phyloP scores from a whole-genome alignment of 192 early-diverging fungal species.

The Linnemannia hyalina region DNA sequence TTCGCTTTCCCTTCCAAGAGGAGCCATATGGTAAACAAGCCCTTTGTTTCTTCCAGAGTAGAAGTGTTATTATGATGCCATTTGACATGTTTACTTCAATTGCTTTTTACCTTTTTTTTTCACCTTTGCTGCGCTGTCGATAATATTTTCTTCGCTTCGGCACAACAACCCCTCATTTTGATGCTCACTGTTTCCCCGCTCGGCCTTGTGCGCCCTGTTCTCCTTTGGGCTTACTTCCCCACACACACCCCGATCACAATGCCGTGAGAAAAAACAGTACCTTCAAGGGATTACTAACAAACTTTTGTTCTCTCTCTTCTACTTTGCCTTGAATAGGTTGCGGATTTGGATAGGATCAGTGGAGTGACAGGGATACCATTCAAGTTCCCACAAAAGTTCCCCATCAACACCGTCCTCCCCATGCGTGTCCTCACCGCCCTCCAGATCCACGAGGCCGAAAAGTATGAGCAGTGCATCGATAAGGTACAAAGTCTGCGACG shows the following conservation, averaged over 20 bases:
- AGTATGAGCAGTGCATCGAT: conserved; percentile 45
- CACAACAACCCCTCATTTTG: neutral
- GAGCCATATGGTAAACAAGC: conserved; percentile 33
- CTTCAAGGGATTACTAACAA: neutral
- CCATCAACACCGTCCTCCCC: conserved; percentile 40
- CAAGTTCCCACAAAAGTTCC: conserved; percentile 34
- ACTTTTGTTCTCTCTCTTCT: neutral
- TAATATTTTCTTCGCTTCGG: neutral
- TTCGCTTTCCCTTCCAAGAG: conserved; percentile 39
- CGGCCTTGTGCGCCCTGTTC: neutral
- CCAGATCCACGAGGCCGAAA: conserved; percentile 37
- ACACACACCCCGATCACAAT: neutral
- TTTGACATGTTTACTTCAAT: neutral
- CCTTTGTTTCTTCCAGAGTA: neutral
- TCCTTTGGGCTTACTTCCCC: too few relatives aligned
- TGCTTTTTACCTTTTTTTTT: neutral
- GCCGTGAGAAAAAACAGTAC: neutral
- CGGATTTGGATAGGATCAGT: conserved; percentile 41
- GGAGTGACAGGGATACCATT: conserved; percentile 40
- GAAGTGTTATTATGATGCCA: neutral
- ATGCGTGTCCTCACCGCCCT: conserved; percentile 48
- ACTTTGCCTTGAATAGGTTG: conserved; percentile 10
- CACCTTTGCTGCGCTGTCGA: neutral
- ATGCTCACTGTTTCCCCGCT: neutral
- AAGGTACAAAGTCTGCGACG: conserved; percentile 18